Percentiles rank a stretch among this genome's conserved stretches.
Evolutionary conservation across 768 basidiomycete species (phyloP).

Genomic region (Pleurotus tuoliensis): DNA sequence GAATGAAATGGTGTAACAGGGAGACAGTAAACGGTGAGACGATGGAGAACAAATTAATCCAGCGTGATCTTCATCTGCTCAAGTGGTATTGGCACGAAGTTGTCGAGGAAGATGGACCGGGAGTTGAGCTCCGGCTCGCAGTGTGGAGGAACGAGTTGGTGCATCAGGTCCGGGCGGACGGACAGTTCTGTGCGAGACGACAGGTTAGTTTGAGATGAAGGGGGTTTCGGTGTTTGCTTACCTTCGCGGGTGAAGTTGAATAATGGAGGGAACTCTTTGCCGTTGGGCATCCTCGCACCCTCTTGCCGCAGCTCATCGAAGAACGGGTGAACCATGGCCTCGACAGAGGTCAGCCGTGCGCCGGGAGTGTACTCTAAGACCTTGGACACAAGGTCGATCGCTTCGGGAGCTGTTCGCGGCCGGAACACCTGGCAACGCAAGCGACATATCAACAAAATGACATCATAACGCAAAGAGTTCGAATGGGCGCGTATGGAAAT

Average conservation of each 20-base stretch:
- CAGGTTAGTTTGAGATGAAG: slow-evolving; percentile 2
- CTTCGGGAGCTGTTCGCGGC: slow-evolving; percentile 92
- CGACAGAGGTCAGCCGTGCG: slow-evolving; percentile 82
- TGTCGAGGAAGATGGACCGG: slow-evolving; percentile 82
- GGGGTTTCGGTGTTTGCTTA: slow-evolving; percentile 35
- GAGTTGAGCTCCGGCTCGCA: slow-evolving; percentile 86
- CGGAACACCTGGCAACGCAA: slow-evolving; percentile 80
- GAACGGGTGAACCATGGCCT: slow-evolving; percentile 93
- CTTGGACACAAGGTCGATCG: slow-evolving; percentile 93
- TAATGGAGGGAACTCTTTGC: slow-evolving; percentile 90
- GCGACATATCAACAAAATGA: slow-evolving; percentile 11
- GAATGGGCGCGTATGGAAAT: not conserved
- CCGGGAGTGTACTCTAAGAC: slow-evolving; percentile 98
- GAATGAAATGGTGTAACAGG: not conserved
- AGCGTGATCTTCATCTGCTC: slow-evolving; percentile 93
- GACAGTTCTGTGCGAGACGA: slow-evolving; percentile 70
- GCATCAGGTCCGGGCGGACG: slow-evolving; percentile 91
- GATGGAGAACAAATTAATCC: slow-evolving; percentile 52
- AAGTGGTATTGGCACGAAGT: slow-evolving; percentile 95
- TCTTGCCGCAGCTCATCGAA: slow-evolving; percentile 93
- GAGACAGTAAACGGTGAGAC: slow-evolving; percentile 12
- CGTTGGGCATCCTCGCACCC: slow-evolving; percentile 93
- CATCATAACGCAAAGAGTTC: not conserved
- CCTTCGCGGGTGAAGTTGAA: slow-evolving; percentile 97
- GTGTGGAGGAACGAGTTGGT: slow-evolving; percentile 85